A percentile compares a stretch with the other conserved stretches of the same genome.
phyloP scores from a whole-genome alignment of 345 rosid species.

The Lepidium didymum region DNA sequence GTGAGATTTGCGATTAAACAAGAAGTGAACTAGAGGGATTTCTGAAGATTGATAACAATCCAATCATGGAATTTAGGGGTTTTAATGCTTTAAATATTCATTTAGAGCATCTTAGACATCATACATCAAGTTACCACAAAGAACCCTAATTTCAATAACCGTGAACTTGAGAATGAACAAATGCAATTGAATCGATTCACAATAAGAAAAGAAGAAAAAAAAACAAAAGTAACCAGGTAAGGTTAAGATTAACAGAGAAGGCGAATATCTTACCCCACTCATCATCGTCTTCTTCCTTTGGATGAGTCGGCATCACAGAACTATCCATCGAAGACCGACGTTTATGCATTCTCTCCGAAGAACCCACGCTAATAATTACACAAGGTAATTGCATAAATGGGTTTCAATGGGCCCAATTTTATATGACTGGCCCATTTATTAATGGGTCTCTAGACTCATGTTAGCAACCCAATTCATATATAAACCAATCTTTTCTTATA shows the following conservation, averaged over 20 bases:
- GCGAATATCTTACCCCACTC: conserved; percentile 59
- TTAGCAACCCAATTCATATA: not conserved
- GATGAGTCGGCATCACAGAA: conserved; percentile 40
- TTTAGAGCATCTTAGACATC: not conserved
- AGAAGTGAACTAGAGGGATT: not conserved
- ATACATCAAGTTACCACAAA: not conserved
- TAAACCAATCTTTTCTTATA: not conserved
- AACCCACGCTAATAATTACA: too few relatives aligned
- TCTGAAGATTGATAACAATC: not conserved
- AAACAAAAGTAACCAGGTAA: not conserved
- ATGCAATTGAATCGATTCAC: not conserved
- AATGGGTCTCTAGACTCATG: too few relatives aligned
- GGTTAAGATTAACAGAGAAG: not conserved
- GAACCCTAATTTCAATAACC: not conserved
- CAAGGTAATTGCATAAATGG: too few relatives aligned
- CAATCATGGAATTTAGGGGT: not conserved
- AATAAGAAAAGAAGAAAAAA: not conserved
- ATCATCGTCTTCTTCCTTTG: conserved; percentile 63
- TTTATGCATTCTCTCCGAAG: too few relatives aligned
- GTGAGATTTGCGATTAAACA: not conserved
- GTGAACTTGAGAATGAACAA: not conserved
- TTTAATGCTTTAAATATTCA: not conserved
- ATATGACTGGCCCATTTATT: too few relatives aligned
- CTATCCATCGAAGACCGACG: conserved; percentile 52
- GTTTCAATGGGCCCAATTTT: too few relatives aligned